Evolutionary conservation across 441 rosid genomes (phyloP), one percentile per base, ranked within the genome.

Genomic region (Gossypium davidsonii): DNA sequence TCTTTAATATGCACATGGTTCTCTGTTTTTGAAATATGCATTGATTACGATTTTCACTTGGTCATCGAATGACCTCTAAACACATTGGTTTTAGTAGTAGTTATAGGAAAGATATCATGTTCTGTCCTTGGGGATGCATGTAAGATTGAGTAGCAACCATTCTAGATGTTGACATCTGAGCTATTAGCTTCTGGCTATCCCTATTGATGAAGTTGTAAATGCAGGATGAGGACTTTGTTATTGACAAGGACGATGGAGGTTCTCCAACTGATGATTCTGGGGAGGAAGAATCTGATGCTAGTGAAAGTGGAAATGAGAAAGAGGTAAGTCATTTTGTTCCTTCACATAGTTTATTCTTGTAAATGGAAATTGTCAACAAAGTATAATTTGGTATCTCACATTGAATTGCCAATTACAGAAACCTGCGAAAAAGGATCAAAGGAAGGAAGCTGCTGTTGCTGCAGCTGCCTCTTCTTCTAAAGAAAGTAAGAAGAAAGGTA

Each of bases 251-350:
- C 70, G 98, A 93, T 67, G 92, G 76, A 76, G 99, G 99, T 60
- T 93, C 98, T 57, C 94, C 98, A 46, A 90, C 96, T 66, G 99
- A 93, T 89, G 99, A 94, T 81, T 95, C 99, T 70, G 99, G 96
- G 49, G 97, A 71, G 14, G 98, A 86, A 1, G 96, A 84, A 14
- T 90, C 98, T 51, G 93, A 93, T 85, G 97, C 74, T 68, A 93
- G 94, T 76, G 85, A 79, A 15, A 86, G 87, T 58, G 92, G 85
- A 76, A 92, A 79, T 70, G 96, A 88, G 83, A 86, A 83, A 75
- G 97, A 90, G 96, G 98, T 73, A 85, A 75, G 87, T 42, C 56
- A 21, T 64, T 14, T 73, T 79, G 53, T 70, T 58, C 72, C 56
- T 59, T 79, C 34, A 9, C 64, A 67, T 23, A 37, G 20, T 55